A percentile compares a stretch with the other conserved stretches of the same genome.
Conservation (phyloP, 2,329 filamentous ascomycete genomes). For the Colletotrichum lentis region DNA sequence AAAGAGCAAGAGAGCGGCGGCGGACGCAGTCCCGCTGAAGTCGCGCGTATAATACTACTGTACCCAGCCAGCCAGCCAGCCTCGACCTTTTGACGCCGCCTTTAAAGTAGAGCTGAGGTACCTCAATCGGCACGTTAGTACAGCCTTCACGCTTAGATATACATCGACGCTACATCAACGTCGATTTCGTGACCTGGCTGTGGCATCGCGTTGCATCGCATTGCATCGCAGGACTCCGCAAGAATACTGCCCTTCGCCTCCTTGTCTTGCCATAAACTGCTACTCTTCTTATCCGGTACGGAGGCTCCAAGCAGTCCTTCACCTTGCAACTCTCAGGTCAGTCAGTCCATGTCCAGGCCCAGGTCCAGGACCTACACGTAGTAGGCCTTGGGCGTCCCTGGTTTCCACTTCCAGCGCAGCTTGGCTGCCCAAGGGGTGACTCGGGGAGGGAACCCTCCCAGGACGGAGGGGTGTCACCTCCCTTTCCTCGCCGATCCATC, state of each 20-base stretch:
- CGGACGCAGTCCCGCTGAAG: not conserved
- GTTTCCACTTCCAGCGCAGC: constrained; percentile 14
- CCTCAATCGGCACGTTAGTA: not conserved
- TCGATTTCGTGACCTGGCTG: not conserved
- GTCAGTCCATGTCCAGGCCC: not conserved
- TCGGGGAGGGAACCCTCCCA: not conserved
- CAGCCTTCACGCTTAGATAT: no score
- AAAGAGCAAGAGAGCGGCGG: constrained; percentile 5
- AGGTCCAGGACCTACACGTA: no score
- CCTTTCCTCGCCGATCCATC: not conserved
- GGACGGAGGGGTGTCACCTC: constrained; percentile 18
- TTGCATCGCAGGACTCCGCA: not conserved
- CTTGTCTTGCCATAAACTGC: not conserved
- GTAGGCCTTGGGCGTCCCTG: not conserved
- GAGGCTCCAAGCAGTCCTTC: not conserved
- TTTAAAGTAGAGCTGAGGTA: not conserved
- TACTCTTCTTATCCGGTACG: no score
- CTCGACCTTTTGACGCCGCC: constrained; percentile 3
- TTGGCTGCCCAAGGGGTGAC: no score
- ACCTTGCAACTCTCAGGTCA: not conserved
- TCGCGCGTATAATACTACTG: no score
- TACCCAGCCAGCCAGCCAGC: constrained; percentile 1
- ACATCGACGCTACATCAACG: no score
- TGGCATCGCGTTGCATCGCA: not conserved
- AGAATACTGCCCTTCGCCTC: not conserved